Evolutionary conservation across 805 yeast species (phyloP), one percentile per base, ranked within the genome.

Genomic region (Candida maesae): DNA sequence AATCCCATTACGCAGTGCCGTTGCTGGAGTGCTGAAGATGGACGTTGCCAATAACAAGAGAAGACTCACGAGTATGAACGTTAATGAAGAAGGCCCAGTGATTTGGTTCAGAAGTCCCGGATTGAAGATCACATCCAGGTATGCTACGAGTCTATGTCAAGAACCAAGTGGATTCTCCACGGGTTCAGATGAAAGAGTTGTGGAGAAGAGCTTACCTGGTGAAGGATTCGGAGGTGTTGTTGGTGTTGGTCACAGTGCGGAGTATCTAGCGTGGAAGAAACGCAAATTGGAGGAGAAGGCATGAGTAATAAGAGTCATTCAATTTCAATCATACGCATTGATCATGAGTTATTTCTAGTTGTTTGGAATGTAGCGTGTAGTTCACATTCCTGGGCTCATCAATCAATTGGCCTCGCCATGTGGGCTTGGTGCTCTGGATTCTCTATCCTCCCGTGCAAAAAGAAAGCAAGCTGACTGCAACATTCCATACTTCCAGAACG

Each of bases 61-160:
- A 33, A 42, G 59, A 38, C 32, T 56, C n/a, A 43, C 51, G n/a
- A n/a, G n/a, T 6, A 39, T 52, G 26, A 36, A 51, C 28, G 39
- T 50, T 13, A 24, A 37, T 11, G 39, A 41, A 19, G 51, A 55
- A 27, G 68, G 68, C 12, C 77, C 78, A 27, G 52, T 77, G 13
- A 57, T 84, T 14, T 84, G 89, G 85, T 82, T 76, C 58, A 70
- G 81, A 52, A 77, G 85, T 1, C 83, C 89, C 2, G 84, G 88
- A 19, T 65, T 74, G 10, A 63, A 68, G 23, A 55, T 76, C 15
- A 55, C 64, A 6, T 67, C 65, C 45, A 56, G 81, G 43, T 16
- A 35, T n/a, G 44, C 38, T 13, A 39, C 44, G 21, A 55, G 44
- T 9, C 49, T 59, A 9, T 41, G 38, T 20, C 27, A 16, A 10